Evolutionary conservation across 116 monocot genomes (phyloP).

Genomic region (Papilionanthe hybrid): DNA sequence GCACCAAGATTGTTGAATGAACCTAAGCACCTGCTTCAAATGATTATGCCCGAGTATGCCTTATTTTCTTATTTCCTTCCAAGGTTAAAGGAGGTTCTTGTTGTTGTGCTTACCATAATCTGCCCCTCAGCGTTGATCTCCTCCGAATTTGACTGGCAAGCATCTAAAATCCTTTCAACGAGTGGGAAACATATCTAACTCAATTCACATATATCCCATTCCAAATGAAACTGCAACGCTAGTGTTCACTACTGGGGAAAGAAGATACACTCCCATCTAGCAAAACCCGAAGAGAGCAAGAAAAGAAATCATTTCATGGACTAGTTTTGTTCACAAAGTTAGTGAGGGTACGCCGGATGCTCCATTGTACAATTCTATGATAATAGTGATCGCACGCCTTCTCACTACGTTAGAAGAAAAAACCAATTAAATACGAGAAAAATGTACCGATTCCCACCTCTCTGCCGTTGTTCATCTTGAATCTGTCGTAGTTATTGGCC

Average conservation of each 20-base stretch:
- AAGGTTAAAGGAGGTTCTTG: no score
- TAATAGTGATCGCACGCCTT: no score
- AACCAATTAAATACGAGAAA: background rate
- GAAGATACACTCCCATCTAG: background rate
- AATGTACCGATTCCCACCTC: background rate
- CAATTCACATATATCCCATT: background rate
- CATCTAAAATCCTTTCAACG: background rate
- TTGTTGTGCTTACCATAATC: no score
- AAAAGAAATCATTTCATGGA: background rate
- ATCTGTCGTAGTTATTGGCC: slow-evolving; percentile 1
- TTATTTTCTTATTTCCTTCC: no score
- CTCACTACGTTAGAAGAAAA: background rate
- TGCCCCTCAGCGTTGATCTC: background rate
- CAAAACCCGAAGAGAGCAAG: background rate
- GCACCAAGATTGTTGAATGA: no score
- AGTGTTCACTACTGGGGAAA: background rate
- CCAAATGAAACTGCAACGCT: background rate
- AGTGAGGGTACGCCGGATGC: background rate
- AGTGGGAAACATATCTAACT: background rate
- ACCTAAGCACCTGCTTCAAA: no score
- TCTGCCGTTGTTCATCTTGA: slow-evolving; percentile 9
- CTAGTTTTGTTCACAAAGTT: background rate
- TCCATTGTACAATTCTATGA: background rate
- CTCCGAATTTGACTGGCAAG: background rate
- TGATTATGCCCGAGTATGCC: no score